Evolutionary conservation across 768 basidiomycete genomes (phyloP).

Genomic region (Imleria badia): DNA sequence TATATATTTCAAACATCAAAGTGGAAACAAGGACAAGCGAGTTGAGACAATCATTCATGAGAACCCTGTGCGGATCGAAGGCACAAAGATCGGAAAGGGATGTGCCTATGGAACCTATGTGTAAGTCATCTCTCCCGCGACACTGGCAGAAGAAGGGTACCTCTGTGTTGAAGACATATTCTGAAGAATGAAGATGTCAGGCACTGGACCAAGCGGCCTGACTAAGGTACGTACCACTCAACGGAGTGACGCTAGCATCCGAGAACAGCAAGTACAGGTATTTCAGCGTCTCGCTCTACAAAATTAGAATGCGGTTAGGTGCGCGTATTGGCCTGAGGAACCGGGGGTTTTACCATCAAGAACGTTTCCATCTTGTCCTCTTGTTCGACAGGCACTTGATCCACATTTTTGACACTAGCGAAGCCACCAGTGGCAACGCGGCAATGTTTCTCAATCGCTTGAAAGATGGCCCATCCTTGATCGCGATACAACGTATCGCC

Average conservation of each 20-base stretch:
- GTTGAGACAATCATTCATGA: conserved; percentile 31
- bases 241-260: conserved; percentile 66
- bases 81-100: conserved; percentile 68
- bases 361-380: conserved; percentile 98
- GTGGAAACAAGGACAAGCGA: neutral
- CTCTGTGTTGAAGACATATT: conserved; percentile 93
- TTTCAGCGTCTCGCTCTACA: conserved; percentile 84
- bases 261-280: conserved; percentile 89
- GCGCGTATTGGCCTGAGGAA: neutral
- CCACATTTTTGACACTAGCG: conserved; percentile 81
- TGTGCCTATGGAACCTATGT: conserved; percentile 48
- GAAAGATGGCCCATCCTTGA: conserved; percentile 87
- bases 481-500: conserved; percentile 80
- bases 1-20: neutral
- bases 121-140: neutral
- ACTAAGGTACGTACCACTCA: conserved; percentile 57
- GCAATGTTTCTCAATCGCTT: conserved; percentile 84
- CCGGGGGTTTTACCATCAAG: conserved; percentile 60
- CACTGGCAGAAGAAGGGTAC: conserved; percentile 35
- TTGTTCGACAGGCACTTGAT: conserved; percentile 61
- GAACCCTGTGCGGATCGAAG: conserved; percentile 48
- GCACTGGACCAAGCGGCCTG: neutral
- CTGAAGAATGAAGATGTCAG: conserved; percentile 36
- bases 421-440: conserved; percentile 78
- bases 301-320: neutral